Base-by-base conservation (phyloP, 2,329 filamentous ascomycete species). In the Ophiostoma novo-ulmi region DNA sequence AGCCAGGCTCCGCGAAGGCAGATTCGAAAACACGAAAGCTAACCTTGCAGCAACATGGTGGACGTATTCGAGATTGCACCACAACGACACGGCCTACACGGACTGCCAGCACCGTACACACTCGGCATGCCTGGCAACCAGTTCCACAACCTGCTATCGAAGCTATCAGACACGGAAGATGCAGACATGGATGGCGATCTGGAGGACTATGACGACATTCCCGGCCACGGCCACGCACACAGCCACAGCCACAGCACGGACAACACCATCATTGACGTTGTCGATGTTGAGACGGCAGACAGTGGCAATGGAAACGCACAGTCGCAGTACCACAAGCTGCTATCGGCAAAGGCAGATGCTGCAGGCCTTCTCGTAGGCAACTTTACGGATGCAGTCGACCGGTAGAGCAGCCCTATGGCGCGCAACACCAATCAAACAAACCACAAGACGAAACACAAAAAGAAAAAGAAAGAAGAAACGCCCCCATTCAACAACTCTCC, bases 31-130 rank as follows among this genome's bases (percentile, higher is more conserved):
- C 31, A 31, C 31, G 31, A 31, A 31, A 31, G 7, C 66, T 68
- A 68, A 68, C 66, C 10, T 22, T 5, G 14, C 76, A 90, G 88
- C 75, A 88, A 89, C 75, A 86, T 90, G 80, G 87, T 90, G 72
- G 88, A 90, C 76, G 86, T 90, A 66, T 89, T 89, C 79, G 87
- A 89, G 73, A 88, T 89, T 76, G 83, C 85, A 48, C 85, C 86
- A 31, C 83, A 85, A 71, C 83, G 83, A 71, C 78, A 80, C 44
- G 75, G 77, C 68, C 77, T 73, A 75, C 81, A 74, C 75, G 79
- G 73, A 72, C 77, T 72, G 72, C 77, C 75, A 74, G 76, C 80
- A 20, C 80, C 80, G 0, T 85, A 85, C 69, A 80, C 79, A 36
- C 83, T 85, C 74, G 81, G 84, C 69, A 84, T 83, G 67, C 86